A percentile compares a stretch with the other conserved stretches of the same genome.
Evolutionary conservation across 768 basidiomycete genomes (phyloP).

Genomic region (Tricholoma sp.): DNA sequence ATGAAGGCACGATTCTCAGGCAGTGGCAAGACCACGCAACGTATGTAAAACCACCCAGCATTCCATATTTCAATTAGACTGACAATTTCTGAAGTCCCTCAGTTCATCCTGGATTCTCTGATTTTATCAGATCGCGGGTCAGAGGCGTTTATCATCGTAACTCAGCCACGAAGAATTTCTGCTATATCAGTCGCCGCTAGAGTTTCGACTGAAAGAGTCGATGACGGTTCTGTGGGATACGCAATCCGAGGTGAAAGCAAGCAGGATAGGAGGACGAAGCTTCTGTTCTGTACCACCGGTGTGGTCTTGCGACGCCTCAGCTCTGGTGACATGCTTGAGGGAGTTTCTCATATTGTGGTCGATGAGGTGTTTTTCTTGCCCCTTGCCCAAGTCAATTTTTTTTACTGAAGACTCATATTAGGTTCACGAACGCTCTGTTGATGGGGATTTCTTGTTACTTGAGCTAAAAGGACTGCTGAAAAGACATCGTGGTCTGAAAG

Average conservation of each 20-base stretch:
- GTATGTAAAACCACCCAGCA: conserved; percentile 41
- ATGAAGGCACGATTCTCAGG: conserved; percentile 20
- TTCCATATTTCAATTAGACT: neutral
- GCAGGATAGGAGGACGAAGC: conserved; percentile 57
- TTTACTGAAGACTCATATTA: conserved; percentile 21
- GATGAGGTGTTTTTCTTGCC: conserved; percentile 61
- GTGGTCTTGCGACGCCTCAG: conserved; percentile 79
- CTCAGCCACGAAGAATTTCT: conserved; percentile 86
- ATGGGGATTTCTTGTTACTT: conserved; percentile 84
- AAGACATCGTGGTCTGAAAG: conserved; percentile 60
- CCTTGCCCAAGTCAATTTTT: neutral
- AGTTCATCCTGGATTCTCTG: conserved; percentile 83
- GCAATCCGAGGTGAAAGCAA: conserved; percentile 85
- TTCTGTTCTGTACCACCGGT: conserved; percentile 92
- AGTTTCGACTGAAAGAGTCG: conserved; percentile 74
- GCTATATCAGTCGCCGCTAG: conserved; percentile 86
- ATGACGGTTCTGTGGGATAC: conserved; percentile 82
- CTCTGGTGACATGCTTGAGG: conserved; percentile 62
- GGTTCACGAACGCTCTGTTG: conserved; percentile 91
- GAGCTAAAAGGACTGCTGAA: conserved; percentile 74
- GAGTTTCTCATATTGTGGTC: conserved; percentile 80
- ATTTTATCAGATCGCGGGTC: conserved; percentile 59
- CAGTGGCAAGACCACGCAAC: conserved; percentile 88
- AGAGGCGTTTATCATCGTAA: conserved; percentile 71
- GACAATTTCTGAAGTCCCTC: conserved; percentile 53